Percentiles rank a stretch among this genome's conserved stretches.
Conservation (phyloP, 768 basidiomycete genomes). For the Panus rudis region DNA sequence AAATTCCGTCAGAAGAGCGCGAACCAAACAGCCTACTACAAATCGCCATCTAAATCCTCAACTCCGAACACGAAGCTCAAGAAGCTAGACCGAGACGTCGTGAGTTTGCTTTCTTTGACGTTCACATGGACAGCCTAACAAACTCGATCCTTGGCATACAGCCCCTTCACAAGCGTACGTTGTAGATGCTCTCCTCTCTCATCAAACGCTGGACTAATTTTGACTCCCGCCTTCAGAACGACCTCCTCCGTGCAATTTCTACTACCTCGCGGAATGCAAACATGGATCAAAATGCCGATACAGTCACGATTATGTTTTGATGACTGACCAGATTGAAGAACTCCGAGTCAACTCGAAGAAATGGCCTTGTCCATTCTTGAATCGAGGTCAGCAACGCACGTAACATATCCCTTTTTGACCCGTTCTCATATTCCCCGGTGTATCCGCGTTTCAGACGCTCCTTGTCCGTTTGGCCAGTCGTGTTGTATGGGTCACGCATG, state of each 20-base stretch:
- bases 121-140: neutral
- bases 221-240: conserved; percentile 19
- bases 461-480: conserved; percentile 21
- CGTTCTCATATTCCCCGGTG: neutral
- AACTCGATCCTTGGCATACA: conserved; percentile 2
- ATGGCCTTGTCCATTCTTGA: conserved; percentile 27
- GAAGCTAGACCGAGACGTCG: conserved; percentile 9
- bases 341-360: conserved; percentile 27
- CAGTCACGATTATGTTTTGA: conserved; percentile 27
- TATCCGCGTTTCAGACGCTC: conserved; percentile 9
- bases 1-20: conserved; percentile 15
- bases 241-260: conserved; percentile 33
- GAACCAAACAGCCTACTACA: conserved; percentile 6
- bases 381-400: conserved; percentile 26
- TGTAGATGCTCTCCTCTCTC: neutral
- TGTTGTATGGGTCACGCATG: conserved; percentile 33
- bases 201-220: neutral
- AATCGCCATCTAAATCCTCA: neutral
- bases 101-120: neutral
- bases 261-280: conserved; percentile 26
- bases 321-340: conserved; percentile 22
- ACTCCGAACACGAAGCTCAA: conserved; percentile 6
- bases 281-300: conserved; percentile 27
- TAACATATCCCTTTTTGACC: neutral
- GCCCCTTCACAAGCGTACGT: conserved; percentile 28